Evolutionary conservation across 495 filamentous ascomycete genomes (phyloP).

Genomic region (Friedmanniomyces endolithicus): DNA sequence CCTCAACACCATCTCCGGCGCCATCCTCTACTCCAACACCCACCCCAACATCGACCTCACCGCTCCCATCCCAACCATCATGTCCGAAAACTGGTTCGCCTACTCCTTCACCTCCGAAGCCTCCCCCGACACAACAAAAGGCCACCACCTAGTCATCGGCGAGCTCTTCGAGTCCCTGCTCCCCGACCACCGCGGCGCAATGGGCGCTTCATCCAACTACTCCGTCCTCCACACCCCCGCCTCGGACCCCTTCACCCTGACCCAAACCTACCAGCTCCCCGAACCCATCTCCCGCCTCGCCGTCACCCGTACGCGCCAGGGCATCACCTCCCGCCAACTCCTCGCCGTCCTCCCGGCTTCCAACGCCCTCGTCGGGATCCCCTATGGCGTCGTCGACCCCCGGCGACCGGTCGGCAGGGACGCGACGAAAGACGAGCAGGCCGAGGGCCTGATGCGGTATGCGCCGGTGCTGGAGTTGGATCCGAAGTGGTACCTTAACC

Average conservation of each 20-base stretch:
- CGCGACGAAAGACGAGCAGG: slow-evolving; percentile 59
- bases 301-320: slow-evolving; percentile 81
- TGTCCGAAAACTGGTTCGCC: slow-evolving; percentile 92
- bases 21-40: slow-evolving; percentile 54
- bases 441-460: slow-evolving; percentile 77
- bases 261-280: slow-evolving; percentile 67
- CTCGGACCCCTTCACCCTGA: slow-evolving; percentile 58
- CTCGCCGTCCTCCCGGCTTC: slow-evolving; percentile 60
- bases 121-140: slow-evolving; percentile 44
- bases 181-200: slow-evolving; percentile 73
- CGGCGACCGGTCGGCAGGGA: slow-evolving; percentile 80
- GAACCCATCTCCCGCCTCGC: slow-evolving; percentile 64
- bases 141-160: slow-evolving; percentile 74
- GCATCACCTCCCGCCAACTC: slow-evolving; percentile 75
- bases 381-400: slow-evolving; percentile 66
- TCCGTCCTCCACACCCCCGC: slow-evolving; percentile 50
- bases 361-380: slow-evolving; percentile 65
- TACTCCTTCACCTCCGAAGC: slow-evolving; percentile 58
- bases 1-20: slow-evolving; percentile 75
- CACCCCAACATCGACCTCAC: slow-evolving; percentile 63
- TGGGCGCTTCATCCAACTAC: slow-evolving; percentile 55
- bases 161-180: slow-evolving; percentile 80
- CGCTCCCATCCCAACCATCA: slow-evolving; percentile 59
- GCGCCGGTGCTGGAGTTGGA: slow-evolving; percentile 68
- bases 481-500: slow-evolving; percentile 67